Evolutionary conservation across 495 filamentous ascomycete species (phyloP).

Genomic region (Penicillium cataractarum): DNA sequence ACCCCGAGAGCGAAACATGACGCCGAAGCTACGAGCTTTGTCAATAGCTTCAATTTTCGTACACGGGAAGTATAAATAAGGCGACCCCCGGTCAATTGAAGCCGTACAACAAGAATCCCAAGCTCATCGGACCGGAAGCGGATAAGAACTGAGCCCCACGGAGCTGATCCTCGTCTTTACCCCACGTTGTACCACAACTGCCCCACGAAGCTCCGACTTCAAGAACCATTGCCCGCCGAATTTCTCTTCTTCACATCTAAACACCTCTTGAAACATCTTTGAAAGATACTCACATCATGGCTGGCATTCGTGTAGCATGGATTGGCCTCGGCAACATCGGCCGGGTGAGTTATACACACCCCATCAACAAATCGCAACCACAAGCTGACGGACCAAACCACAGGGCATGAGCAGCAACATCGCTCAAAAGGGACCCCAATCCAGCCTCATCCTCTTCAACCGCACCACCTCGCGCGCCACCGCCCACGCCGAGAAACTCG

Average conservation of each 20-base stretch:
- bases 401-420: constrained; percentile 89
- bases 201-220: constrained; percentile 26
- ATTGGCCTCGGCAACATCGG: constrained; percentile 94
- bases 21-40: not conserved
- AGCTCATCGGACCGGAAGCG: constrained; percentile 12
- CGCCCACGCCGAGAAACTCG: constrained; percentile 57
- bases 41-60: not conserved
- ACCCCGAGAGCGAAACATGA: not conserved
- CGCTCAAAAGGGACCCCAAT: constrained; percentile 71
- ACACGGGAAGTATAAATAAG: not conserved
- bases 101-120: not conserved
- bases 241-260: not conserved
- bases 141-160: constrained; percentile 25
- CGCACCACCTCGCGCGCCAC: constrained; percentile 65
- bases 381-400: not conserved
- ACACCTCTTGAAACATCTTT: not conserved
- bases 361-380: not conserved
- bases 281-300: constrained; percentile 19
- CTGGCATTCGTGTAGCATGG: constrained; percentile 57
- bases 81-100: not conserved
- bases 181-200: constrained; percentile 18
- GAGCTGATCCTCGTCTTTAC: constrained; percentile 11
- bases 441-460: constrained; percentile 75
- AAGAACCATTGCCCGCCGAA: not conserved
- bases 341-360: constrained; percentile 61